These are phyloP conservation scores for Triadica sebifera DNA, from an alignment of 345 rosid species.

Conservation along the genomic window DNA sequence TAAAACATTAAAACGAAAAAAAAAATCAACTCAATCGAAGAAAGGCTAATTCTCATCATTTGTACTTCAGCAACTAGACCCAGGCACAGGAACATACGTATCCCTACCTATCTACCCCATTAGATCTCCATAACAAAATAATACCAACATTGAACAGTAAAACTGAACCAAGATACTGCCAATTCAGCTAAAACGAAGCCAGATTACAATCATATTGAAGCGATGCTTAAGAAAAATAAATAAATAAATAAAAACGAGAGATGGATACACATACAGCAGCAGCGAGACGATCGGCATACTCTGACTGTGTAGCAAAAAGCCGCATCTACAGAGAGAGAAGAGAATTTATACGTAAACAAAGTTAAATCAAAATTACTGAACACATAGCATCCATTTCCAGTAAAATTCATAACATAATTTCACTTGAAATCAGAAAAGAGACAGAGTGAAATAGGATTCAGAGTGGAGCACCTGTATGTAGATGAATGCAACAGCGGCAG, in stretches of 20 bases:
- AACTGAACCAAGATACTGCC: neutral
- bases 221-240: neutral
- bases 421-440: neutral
- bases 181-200: neutral
- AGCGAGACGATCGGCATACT: constrained; percentile 78
- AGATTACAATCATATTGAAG: neutral
- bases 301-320: constrained; percentile 74
- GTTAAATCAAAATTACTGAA: neutral
- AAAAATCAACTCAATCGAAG: neutral
- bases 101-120: neutral
- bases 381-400: neutral
- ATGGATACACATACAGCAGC: constrained; percentile 49
- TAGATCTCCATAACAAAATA: neutral
- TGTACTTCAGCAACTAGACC: neutral
- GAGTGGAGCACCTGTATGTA: constrained; percentile 67
- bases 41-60: neutral
- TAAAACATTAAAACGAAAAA: neutral
- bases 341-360: neutral
- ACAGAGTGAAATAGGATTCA: too few species aligned
- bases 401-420: neutral
- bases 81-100: too few species aligned
- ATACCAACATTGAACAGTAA: neutral
- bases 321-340: constrained; percentile 44
- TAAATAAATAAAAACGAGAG: neutral
- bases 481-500: constrained; percentile 69